These are phyloP conservation scores for Williopsis jadinii DNA, from an alignment of 1,139 yeast genomes.

Conservation along the genomic window DNA sequence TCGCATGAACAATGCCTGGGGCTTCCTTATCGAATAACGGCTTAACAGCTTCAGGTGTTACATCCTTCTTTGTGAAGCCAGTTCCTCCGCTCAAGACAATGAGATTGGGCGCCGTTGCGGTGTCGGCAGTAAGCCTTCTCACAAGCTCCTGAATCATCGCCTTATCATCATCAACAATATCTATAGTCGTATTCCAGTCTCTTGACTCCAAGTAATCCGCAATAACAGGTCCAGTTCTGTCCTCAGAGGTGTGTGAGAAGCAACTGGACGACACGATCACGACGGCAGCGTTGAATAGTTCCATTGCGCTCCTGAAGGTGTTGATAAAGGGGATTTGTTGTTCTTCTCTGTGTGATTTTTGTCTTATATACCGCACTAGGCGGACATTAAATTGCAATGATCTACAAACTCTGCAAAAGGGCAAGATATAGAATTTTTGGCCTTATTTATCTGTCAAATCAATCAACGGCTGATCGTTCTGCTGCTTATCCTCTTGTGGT, in stretches of 20 bases:
- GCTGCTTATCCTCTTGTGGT: neutral
- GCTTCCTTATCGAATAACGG: slow-evolving; percentile 35
- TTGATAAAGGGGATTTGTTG: neutral
- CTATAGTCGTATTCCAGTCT: neutral
- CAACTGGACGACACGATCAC: slow-evolving; percentile 1
- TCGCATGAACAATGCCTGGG: slow-evolving; percentile 39
- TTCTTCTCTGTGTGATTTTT: neutral
- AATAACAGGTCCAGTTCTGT: neutral
- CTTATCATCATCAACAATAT: slow-evolving; percentile 1
- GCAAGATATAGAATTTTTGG: neutral
- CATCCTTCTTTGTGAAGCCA: slow-evolving; percentile 37
- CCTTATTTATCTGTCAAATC: neutral
- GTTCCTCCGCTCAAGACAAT: slow-evolving; percentile 44
- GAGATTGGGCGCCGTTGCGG: slow-evolving; percentile 1
- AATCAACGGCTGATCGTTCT: neutral
- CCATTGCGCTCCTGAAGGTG: neutral
- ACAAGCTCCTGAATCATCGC: neutral
- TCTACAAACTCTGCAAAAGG: too few species aligned
- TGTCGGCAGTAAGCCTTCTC: neutral
- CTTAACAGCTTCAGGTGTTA: slow-evolving; percentile 41
- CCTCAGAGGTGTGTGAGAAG: neutral
- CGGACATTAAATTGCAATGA: too few species aligned
- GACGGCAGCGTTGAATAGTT: neutral
- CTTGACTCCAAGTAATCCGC: neutral
- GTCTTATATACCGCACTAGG: neutral